Conservation (phyloP, 768 basidiomycete species). For the Lactarius sanguifluus region DNA sequence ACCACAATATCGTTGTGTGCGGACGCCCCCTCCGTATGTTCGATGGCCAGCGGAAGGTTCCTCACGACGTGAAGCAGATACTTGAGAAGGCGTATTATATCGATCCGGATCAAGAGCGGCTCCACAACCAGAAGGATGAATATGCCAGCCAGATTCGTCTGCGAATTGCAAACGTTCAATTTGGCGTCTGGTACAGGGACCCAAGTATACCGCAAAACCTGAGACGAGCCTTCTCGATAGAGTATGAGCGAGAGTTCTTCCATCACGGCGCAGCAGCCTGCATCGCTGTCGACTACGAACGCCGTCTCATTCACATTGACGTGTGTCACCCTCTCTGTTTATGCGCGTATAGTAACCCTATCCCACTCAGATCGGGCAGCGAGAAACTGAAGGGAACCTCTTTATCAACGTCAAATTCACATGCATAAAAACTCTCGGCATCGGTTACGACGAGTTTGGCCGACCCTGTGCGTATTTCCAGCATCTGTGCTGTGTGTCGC, state of each 20-base stretch:
- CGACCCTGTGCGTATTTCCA: constrained; percentile 14
- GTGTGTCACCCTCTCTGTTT: constrained; percentile 38
- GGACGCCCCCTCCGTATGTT: constrained; percentile 30
- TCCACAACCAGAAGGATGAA: constrained; percentile 26
- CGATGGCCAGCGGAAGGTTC: constrained; percentile 12
- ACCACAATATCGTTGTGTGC: constrained; percentile 32
- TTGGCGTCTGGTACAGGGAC: constrained; percentile 56
- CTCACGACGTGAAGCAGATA: constrained; percentile 18
- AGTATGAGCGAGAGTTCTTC: constrained; percentile 59
- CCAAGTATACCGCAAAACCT: constrained; percentile 28
- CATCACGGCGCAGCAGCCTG: constrained; percentile 48
- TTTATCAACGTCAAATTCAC: constrained; percentile 23
- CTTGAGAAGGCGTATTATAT: constrained; percentile 39
- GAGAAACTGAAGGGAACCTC: constrained; percentile 16
- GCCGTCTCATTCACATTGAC: constrained; percentile 61
- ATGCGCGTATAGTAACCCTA: neutral
- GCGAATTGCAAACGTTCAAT: constrained; percentile 62
- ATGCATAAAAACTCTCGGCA: constrained; percentile 23
- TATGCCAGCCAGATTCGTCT: constrained; percentile 46
- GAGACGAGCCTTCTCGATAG: constrained; percentile 55
- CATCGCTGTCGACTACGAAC: constrained; percentile 64
- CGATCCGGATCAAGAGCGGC: constrained; percentile 35
- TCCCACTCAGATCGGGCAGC: constrained; percentile 21
- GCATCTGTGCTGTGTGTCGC: neutral
- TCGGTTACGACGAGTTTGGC: constrained; percentile 16